Evolutionary conservation across 2,329 filamentous ascomycete genomes (phyloP).

Genomic region (Xylaria sp.): DNA sequence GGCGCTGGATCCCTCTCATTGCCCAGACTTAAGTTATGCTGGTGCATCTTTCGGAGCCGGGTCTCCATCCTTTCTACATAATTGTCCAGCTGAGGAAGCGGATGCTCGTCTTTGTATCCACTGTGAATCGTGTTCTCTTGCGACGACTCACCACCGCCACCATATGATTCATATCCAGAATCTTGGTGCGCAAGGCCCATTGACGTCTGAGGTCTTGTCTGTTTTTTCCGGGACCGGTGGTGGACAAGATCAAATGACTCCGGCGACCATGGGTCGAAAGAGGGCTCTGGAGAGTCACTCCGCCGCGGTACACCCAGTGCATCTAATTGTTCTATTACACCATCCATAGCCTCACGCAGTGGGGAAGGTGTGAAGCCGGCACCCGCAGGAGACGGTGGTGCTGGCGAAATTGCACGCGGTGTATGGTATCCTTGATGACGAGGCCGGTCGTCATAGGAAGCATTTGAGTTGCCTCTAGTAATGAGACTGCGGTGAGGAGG

Average conservation of each 20-base stretch:
- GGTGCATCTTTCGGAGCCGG: constrained; percentile 77
- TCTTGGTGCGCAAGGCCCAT: constrained; percentile 74
- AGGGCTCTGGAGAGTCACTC: constrained; percentile 65
- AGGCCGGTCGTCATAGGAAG: constrained; percentile 55
- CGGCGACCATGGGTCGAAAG: constrained; percentile 85
- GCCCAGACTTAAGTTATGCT: constrained; percentile 63
- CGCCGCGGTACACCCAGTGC: constrained; percentile 77
- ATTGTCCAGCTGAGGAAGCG: constrained; percentile 79
- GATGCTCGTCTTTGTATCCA: constrained; percentile 60
- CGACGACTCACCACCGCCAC: constrained; percentile 62
- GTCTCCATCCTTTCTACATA: constrained; percentile 95
- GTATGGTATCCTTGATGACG: constrained; percentile 60
- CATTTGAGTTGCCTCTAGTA: constrained; percentile 46
- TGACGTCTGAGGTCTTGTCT: constrained; percentile 74
- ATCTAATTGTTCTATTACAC: constrained; percentile 94
- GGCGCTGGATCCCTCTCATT: constrained; percentile 47
- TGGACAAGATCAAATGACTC: constrained; percentile 78
- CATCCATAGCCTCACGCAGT: constrained; percentile 94
- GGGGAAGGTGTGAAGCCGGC: constrained; percentile 87
- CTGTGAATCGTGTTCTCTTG: constrained; percentile 58
- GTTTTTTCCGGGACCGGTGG: constrained; percentile 54
- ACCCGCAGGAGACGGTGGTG: constrained; percentile 73
- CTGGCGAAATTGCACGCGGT: constrained; percentile 70
- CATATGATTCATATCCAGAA: constrained; percentile 70
- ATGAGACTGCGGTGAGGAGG: constrained; percentile 79